Evolutionary conservation across 495 filamentous ascomycete species (phyloP), one percentile per base, ranked within the genome.

Genomic region (Cercophora scortea): DNA sequence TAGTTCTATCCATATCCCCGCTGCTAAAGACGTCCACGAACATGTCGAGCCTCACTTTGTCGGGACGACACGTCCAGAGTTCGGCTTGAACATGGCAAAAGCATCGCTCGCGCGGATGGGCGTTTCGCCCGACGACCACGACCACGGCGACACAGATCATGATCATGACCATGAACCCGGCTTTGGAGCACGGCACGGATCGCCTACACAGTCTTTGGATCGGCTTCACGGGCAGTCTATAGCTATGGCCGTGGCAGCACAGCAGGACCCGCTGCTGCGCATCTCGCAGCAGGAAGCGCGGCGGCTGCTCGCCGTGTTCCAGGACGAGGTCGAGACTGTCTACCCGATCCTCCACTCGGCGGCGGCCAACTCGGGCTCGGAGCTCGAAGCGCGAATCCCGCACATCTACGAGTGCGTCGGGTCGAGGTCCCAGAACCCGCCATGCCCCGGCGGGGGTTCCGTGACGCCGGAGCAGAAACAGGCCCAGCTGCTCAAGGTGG

Each of bases 1-100:
- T n/a, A 3, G 4, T 12, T 3, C 4, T 17, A 9, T 44, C n/a
- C n/a, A n/a, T 17, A 44, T 15, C 13, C 9, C 9, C 9, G 4
- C 25, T 25, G 25, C 25, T 5, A 25, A 5, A 2, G 17, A 19
- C 42, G 17, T 12, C 2, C 42, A 44, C 17, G 42, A 17, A 12
- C 42, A 44, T 16, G 47, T 50, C 13, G 47, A 55, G 43, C 52
- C 56, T 11, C 51, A 55, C 8, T 59, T 59, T 33, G 42, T 59
- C n/a, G 56, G 56, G 7, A 52, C 45, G 8, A 59, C 56, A 15
- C 52, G 45, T 10, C 49, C 56, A 10, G 52, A 48, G 8, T 59
- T 59, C 49, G 50, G 34, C 32, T 32, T 59, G 9, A 50, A 59
- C 44, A 49, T 49, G 6, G 56, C 52, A 32, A 54, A 55, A 52